Percentiles rank a stretch among this genome's conserved stretches.
Conservation (phyloP, 306 rosid species). For the Sindora glabra region DNA sequence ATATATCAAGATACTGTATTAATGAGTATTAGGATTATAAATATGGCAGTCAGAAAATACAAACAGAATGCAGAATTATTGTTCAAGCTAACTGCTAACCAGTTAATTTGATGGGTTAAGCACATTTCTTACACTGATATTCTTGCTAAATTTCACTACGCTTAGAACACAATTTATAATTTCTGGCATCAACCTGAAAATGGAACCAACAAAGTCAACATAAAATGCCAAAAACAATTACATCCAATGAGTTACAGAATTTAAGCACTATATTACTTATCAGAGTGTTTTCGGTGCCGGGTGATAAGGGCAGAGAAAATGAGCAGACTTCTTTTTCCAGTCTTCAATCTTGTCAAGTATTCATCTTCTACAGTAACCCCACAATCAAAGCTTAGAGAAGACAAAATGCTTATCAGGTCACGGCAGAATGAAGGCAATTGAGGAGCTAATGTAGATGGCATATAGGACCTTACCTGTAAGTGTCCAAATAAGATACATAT, state of each 20-base stretch:
- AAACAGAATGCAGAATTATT: slow-evolving; percentile 11
- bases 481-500: slow-evolving; percentile 6
- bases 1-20: neutral
- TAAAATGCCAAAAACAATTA: neutral
- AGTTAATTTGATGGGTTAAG: slow-evolving; percentile 2
- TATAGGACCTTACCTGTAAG: slow-evolving; percentile 70
- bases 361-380: slow-evolving; percentile 31
- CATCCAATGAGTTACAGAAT: neutral
- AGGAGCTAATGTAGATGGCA: slow-evolving; percentile 71
- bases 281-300: slow-evolving; percentile 75
- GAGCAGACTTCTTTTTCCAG: slow-evolving; percentile 74
- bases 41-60: neutral
- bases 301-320: slow-evolving; percentile 66
- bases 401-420: slow-evolving; percentile 60
- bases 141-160: slow-evolving; percentile 56
- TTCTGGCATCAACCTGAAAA: slow-evolving; percentile 86
- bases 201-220: slow-evolving; percentile 12
- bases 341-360: slow-evolving; percentile 50
- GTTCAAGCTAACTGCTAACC: neutral
- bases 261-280: slow-evolving; percentile 49
- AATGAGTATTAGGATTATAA: neutral
- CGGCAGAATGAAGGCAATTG: slow-evolving; percentile 48
- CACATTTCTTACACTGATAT: slow-evolving; percentile 43
- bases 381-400: slow-evolving; percentile 48
- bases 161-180: slow-evolving; percentile 52